Conservation (phyloP, 148 eudicot genomes). For the Rhododendron vialii region DNA sequence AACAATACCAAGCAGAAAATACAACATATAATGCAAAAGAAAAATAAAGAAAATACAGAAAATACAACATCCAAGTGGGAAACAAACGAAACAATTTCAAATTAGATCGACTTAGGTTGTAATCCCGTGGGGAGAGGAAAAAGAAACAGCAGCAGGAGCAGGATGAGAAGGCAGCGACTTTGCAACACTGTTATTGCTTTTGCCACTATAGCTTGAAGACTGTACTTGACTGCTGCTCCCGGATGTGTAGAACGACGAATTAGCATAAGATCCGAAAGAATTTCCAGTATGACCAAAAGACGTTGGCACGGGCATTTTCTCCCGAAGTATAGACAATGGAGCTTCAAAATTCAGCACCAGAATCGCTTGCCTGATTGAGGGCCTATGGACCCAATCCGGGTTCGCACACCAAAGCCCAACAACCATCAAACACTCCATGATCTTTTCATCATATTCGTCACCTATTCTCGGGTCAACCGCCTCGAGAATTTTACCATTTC, state of each 20-base stretch:
- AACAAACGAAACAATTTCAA: neutral
- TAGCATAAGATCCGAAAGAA: neutral
- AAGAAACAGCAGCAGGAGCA: neutral
- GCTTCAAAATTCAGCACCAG: slow-evolving; percentile 25
- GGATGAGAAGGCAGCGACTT: neutral
- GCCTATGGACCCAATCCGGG: slow-evolving; percentile 20
- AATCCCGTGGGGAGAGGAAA: neutral
- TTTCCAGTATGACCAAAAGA: neutral
- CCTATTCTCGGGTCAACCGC: slow-evolving; percentile 9
- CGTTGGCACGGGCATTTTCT: slow-evolving; percentile 16
- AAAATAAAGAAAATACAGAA: neutral
- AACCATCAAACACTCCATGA: slow-evolving; percentile 17
- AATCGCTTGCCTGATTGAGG: slow-evolving; percentile 26
- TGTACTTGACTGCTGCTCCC: slow-evolving; percentile 2
- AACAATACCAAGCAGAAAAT: neutral
- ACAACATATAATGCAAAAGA: neutral
- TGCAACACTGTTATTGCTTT: neutral
- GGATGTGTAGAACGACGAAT: neutral
- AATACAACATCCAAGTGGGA: neutral
- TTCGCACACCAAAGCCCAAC: slow-evolving; percentile 11
- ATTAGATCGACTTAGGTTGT: neutral
- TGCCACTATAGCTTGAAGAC: neutral
- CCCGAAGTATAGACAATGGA: slow-evolving; percentile 13
- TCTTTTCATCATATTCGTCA: slow-evolving; percentile 7
- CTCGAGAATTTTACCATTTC: slow-evolving; percentile 17